Evolutionary conservation across 1,284 basidiomycete genomes (phyloP).

Genomic region (Sparassis latifolia): DNA sequence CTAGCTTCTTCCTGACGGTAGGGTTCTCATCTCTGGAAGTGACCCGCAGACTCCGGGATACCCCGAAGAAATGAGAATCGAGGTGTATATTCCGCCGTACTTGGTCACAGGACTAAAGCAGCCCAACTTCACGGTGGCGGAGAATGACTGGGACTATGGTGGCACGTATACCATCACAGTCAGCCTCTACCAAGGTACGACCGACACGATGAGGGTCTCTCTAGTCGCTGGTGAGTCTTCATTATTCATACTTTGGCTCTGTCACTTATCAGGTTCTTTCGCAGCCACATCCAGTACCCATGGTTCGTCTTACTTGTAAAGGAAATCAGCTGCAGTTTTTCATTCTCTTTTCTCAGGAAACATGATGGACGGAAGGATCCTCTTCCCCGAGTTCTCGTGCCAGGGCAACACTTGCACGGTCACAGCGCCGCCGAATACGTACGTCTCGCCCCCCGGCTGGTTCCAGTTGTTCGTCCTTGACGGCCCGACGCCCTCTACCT

Average conservation of each 20-base stretch:
- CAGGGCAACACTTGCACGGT: conserved; percentile 56
- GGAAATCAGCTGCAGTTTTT: neutral
- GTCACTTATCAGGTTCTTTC: conserved; percentile 1
- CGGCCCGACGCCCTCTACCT: conserved; percentile 67
- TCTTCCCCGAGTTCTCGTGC: conserved; percentile 66
- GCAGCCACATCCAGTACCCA: conserved; percentile 70
- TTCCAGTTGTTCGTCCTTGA: conserved; percentile 66
- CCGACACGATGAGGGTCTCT: conserved; percentile 52
- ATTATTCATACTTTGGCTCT: neutral
- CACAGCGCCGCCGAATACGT: conserved; percentile 60
- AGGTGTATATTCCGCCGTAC: conserved; percentile 74
- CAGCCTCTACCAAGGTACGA: conserved; percentile 48
- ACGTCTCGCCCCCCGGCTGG: conserved; percentile 73
- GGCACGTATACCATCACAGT: conserved; percentile 47
- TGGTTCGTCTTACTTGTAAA: neutral
- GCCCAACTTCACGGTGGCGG: conserved; percentile 49
- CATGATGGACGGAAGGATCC: conserved; percentile 60
- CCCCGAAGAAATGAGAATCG: conserved; percentile 68
- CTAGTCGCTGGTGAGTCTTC: conserved; percentile 48
- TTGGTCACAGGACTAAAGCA: conserved; percentile 50
- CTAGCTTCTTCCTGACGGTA: conserved; percentile 58
- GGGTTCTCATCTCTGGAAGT: conserved; percentile 67
- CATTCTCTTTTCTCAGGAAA: conserved; percentile 38
- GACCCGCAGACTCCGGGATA: conserved; percentile 55
- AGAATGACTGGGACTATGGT: conserved; percentile 57